Conservation (phyloP, 306 rosid genomes). For the Corylus avellana region DNA sequence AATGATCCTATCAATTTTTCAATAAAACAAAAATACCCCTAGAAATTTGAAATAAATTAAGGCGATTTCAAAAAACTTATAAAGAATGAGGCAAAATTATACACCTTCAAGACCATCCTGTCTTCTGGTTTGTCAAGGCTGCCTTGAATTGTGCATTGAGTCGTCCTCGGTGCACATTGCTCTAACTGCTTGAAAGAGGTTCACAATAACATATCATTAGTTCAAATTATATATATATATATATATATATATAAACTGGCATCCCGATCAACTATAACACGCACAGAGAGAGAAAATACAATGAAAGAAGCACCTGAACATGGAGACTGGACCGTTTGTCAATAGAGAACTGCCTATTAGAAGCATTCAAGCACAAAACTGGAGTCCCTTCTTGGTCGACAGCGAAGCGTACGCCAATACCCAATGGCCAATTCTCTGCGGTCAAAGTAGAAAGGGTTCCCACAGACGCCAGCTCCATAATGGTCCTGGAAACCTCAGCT, state of each 20-base stretch:
- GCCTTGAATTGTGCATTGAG: conserved; percentile 88
- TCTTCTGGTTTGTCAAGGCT: conserved; percentile 69
- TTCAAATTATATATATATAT: not conserved
- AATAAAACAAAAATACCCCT: no score
- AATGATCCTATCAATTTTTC: no score
- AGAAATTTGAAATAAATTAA: not conserved
- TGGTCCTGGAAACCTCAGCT: conserved; percentile 84
- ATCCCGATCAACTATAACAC: not conserved
- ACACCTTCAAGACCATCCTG: conserved; percentile 50
- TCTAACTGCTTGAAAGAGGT: conserved; percentile 52
- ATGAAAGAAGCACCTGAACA: conserved; percentile 60
- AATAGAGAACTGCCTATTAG: conserved; percentile 27
- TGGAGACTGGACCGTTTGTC: conserved; percentile 67
- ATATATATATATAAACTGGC: not conserved
- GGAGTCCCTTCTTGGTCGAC: conserved; percentile 81
- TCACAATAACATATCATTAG: not conserved
- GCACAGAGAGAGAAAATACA: not conserved
- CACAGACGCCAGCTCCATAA: conserved; percentile 68
- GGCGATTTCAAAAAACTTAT: not conserved
- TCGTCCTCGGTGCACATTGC: conserved; percentile 77
- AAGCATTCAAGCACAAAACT: conserved; percentile 54
- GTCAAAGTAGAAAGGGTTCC: conserved; percentile 71
- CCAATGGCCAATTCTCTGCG: conserved; percentile 70
- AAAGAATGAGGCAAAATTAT: not conserved
- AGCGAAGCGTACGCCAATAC: conserved; percentile 70